Evolutionary conservation across 2,329 filamentous ascomycete genomes (phyloP), one percentile per base, ranked within the genome.

Genomic region (Ascochyta lentis): DNA sequence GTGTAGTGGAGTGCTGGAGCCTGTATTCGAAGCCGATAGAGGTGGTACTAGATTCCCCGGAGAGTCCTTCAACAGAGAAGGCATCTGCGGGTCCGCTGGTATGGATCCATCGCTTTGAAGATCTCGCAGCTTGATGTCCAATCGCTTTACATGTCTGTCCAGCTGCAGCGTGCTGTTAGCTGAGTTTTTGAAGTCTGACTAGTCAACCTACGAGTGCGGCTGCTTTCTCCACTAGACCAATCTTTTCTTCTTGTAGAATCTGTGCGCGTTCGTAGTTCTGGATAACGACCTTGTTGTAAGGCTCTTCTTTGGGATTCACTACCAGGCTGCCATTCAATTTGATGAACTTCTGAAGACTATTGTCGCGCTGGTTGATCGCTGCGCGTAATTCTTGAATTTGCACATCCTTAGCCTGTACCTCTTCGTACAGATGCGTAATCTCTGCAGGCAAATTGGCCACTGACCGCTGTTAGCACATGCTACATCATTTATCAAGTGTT

Each of bases 391-490:
- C 87, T 69, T 85, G 81, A 64, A 91, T 89, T 61, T 86, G 82
- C 45, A 85, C 83, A 72, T 96, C 91, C 75, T 93, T 94, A 72
- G 90, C 88, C 69, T 87, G 82, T 60, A 94, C 90, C 77, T 95
- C 91, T 71, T 93, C 90, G 69, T 93, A 89, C 59, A 94, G 83
- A 78, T 93, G 92, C 19, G 88, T 87, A 56, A 95, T 87, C 77
- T 95, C 91, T 60, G 91, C 89, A 59, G 90, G 90, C 26, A 94
- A 82, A 69, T 95, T 95, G 67, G 89, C 87, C 19, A 89, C 89
- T 81, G 58, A 5, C 10, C 2, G 22, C 6, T 10, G 42, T 73
- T 49, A 69, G 62, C 46, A 13, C 24, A 19, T 7, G 12, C 19
- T 29, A 19, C 15, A 7, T 2, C 12, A 6, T 4, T 3, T 22